These are phyloP conservation scores for Fusarium coffeatum DNA, from an alignment of 2,329 filamentous ascomycete species.

Conservation along the genomic window DNA sequence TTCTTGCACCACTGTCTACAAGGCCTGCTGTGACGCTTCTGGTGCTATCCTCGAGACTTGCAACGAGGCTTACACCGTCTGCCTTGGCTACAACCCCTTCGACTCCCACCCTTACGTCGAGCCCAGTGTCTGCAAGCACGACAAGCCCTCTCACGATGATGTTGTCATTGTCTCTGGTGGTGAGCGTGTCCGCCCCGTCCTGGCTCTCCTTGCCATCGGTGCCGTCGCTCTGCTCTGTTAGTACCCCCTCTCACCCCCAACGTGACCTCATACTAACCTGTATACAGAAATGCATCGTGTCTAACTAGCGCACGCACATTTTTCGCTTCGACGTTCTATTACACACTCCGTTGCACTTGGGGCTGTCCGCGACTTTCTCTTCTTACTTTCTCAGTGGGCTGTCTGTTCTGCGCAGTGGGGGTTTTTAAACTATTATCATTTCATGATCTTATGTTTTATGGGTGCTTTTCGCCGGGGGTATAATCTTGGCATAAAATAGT, in stretches of 20 bases:
- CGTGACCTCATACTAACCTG: background rate
- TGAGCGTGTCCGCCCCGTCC: slow-evolving; percentile 29
- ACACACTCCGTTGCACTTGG: slow-evolving; percentile 14
- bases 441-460: slow-evolving; percentile 36
- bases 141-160: slow-evolving; percentile 17
- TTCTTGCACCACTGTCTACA: slow-evolving; percentile 29
- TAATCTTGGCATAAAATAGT: slow-evolving; percentile 20
- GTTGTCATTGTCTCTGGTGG: slow-evolving; percentile 31
- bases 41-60: slow-evolving; percentile 29
- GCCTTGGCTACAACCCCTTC: slow-evolving; percentile 34
- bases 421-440: slow-evolving; percentile 17
- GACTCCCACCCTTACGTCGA: slow-evolving; percentile 22
- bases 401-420: slow-evolving; percentile 21
- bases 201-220: slow-evolving; percentile 31
- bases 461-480: slow-evolving; percentile 13
- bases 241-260: background rate
- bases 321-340: slow-evolving; percentile 26
- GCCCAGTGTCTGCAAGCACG: slow-evolving; percentile 36
- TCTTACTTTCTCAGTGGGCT: slow-evolving; percentile 29
- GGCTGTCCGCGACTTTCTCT: slow-evolving; percentile 9
- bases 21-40: slow-evolving; percentile 25
- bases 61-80: slow-evolving; percentile 28
- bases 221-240: slow-evolving; percentile 35
- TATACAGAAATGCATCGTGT: slow-evolving; percentile 14
- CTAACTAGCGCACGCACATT: background rate